A percentile compares a stretch with the other conserved stretches of the same genome.
Conservation (phyloP, 176 grass and related monocot species). For the Musa schizocarpa region DNA sequence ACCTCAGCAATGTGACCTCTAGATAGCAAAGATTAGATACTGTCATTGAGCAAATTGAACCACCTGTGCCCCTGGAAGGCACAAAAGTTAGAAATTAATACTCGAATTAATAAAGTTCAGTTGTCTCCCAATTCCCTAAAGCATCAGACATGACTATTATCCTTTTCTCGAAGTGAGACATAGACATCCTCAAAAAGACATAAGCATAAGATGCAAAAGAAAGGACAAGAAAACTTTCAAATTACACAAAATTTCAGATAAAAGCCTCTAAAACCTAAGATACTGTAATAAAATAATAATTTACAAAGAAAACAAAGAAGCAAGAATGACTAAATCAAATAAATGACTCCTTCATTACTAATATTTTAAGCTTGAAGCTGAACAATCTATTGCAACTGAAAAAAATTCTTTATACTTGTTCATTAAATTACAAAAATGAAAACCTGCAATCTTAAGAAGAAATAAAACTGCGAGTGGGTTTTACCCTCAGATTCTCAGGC, state of each 20-base stretch:
- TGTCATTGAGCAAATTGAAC: not conserved
- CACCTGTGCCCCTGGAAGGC: not conserved
- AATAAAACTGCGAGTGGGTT: too few relatives aligned
- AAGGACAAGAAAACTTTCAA: not conserved
- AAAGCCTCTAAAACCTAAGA: not conserved
- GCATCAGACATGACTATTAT: not conserved
- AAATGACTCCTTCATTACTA: too few relatives aligned
- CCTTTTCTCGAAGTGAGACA: not conserved
- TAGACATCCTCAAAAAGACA: not conserved
- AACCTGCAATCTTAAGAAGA: too few relatives aligned
- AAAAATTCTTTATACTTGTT: not conserved
- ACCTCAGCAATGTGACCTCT: too few relatives aligned
- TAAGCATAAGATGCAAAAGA: not conserved
- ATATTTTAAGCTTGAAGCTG: not conserved
- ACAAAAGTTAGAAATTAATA: too few relatives aligned
- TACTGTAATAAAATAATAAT: too few relatives aligned
- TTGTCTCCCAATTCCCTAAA: not conserved
- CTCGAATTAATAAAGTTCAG: too few relatives aligned
- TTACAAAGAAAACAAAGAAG: too few relatives aligned
- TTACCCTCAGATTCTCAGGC: too few relatives aligned
- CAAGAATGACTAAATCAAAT: too few relatives aligned
- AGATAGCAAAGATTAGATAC: too few relatives aligned
- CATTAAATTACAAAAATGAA: too few relatives aligned
- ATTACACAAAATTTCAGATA: not conserved
- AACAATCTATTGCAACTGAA: not conserved